Percentiles rank a stretch among this genome's conserved stretches.
Conservation (phyloP, 1,284 basidiomycete species). For the Peniophora sp. region DNA sequence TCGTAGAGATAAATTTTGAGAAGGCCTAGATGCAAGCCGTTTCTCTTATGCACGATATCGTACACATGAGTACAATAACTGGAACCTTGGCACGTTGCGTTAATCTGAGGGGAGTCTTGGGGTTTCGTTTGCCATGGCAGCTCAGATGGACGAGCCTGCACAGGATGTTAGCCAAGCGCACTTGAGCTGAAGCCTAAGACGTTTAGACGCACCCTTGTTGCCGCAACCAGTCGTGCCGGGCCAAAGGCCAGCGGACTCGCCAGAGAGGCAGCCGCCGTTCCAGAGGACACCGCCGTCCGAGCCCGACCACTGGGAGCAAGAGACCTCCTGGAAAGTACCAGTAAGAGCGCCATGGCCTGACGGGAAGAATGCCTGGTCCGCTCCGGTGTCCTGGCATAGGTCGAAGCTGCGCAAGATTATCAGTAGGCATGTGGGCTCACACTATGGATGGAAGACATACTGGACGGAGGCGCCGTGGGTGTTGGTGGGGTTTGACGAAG, state of each 20-base stretch:
- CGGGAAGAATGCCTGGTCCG: constrained; percentile 46
- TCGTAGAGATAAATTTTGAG: too few relatives aligned
- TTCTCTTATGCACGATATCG: too few relatives aligned
- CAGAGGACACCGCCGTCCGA: constrained; percentile 37
- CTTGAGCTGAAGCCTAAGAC: too few relatives aligned
- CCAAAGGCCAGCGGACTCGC: constrained; percentile 41
- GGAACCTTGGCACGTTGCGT: too few relatives aligned
- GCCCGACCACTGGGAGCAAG: constrained; percentile 49
- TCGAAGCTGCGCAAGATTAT: constrained; percentile 35
- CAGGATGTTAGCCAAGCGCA: too few relatives aligned
- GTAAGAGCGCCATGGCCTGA: constrained; percentile 43
- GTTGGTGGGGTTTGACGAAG: constrained; percentile 32
- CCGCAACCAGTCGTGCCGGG: constrained; percentile 37
- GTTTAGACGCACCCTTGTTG: constrained; percentile 35
- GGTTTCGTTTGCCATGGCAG: too few relatives aligned
- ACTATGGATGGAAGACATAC: constrained; percentile 22
- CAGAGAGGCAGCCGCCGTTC: constrained; percentile 41
- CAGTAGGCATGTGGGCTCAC: neutral
- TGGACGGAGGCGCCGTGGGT: constrained; percentile 37
- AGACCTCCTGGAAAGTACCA: constrained; percentile 45
- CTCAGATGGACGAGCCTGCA: too few relatives aligned
- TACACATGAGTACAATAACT: too few relatives aligned
- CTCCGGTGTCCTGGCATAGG: constrained; percentile 51
- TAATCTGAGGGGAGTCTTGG: too few relatives aligned
- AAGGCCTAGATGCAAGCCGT: too few relatives aligned